Base-by-base conservation (phyloP, 305 asterid genomes). In the Solanum chacoense region DNA sequence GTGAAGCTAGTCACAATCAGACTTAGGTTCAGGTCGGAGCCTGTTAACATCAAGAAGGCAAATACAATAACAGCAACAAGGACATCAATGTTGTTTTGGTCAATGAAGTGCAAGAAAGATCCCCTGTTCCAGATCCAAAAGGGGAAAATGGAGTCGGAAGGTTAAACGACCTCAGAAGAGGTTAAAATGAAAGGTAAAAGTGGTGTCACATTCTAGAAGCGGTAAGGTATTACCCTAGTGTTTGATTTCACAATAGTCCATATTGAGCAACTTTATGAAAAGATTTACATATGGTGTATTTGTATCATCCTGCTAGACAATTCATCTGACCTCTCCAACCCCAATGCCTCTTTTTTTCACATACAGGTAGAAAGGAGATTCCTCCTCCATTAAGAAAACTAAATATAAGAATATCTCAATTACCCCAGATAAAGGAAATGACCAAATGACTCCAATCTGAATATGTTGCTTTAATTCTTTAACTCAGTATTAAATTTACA, bases 1-100 rank as follows among this genome's bases (percentile, higher is more conserved):
- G 32, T 55, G 84, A 91, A 87, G 67, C 77, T 45, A 79, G 87
- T 28, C 88, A 42, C 26, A 84, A 79, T 79, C 85, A 91, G 88
- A 77, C 85, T 59, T n/a, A 72, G 72, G 67, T 20, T 83, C 86
- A 50, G 42, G 86, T 20, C 3, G 1, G 42, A 50, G 29, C 11
- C 7, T 45, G 86, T 83, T 83, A 29, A 10, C 14, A 26, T 29
- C 73, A 50, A 83, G 72, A 42, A 83, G 34, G 38, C 29, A 83
- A 83, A 29, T 29, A 50, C 73, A 20, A 50, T 31, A 45, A 50
- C 29, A 83, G 42, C 72, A 50, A 45, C 40, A 50, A 50, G 71
- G 31, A 29, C 40, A 83, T 83, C 42, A 63, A 50, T 11, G 31
- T 50, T 83, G 29, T 50, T 29, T 50, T 45, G 72, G 71, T 50